Evolutionary conservation across 2,329 filamentous ascomycete species (phyloP).

Genomic region (Coleophoma crateriformis): DNA sequence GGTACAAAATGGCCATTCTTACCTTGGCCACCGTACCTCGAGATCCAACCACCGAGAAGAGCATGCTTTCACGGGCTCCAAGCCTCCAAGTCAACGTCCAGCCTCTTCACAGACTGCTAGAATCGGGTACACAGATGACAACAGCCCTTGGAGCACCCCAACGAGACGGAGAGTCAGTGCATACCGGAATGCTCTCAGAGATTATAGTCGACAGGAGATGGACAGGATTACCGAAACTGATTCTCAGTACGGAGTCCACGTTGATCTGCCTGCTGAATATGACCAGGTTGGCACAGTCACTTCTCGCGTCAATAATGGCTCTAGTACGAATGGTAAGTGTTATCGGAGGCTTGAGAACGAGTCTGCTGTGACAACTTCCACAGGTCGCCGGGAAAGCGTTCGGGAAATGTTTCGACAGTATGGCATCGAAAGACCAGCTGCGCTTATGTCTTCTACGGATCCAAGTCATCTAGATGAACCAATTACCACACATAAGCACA

Average conservation of each 20-base stretch:
- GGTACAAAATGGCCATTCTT: conserved; percentile 23
- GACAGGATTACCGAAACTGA: background rate
- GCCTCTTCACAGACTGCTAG: background rate
- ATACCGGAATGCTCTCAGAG: background rate
- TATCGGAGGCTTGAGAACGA: too few relatives aligned
- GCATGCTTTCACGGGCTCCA: conserved; percentile 9
- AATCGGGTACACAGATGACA: background rate
- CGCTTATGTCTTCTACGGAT: conserved; percentile 17
- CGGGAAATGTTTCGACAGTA: conserved; percentile 42
- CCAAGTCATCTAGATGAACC: background rate
- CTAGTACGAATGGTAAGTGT: too few relatives aligned
- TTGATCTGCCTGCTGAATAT: too few relatives aligned
- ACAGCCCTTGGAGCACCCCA: too few relatives aligned
- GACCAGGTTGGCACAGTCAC: too few relatives aligned
- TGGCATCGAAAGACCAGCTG: conserved; percentile 37
- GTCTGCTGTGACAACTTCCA: conserved; percentile 23
- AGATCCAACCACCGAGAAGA: conserved; percentile 19
- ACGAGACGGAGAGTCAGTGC: background rate
- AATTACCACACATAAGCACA: too few relatives aligned
- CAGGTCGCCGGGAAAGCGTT: conserved; percentile 34
- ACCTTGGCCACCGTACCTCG: conserved; percentile 17
- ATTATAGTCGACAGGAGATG: background rate
- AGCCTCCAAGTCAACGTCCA: background rate
- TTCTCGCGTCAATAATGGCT: too few relatives aligned
- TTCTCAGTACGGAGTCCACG: background rate